phyloP scores from a whole-genome alignment of 2,329 filamentous ascomycete species.

The Mollisiaceae sp. region DNA sequence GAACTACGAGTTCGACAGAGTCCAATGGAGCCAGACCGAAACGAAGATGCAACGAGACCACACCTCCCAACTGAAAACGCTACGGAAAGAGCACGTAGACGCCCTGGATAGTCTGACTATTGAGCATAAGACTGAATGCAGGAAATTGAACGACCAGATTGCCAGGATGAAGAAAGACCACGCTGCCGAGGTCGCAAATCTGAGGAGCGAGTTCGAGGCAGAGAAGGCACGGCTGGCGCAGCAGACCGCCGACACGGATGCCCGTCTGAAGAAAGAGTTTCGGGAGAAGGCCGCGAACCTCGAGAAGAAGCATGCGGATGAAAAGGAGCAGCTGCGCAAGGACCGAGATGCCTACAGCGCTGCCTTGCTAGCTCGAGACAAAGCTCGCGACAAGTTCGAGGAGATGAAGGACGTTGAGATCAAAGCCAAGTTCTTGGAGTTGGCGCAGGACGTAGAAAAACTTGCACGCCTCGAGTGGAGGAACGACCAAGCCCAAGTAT shows the following conservation, averaged over 20 bases:
- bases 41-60: not conserved
- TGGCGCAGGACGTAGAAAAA: conserved; percentile 13
- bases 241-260: not conserved
- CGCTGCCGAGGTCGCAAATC: not conserved
- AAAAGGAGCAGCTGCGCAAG: conserved; percentile 6
- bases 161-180: conserved; percentile 7
- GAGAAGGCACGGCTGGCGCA: not conserved
- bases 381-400: conserved; percentile 16
- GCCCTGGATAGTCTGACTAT: not conserved
- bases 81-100: not conserved
- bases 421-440: conserved; percentile 13
- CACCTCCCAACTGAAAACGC: not conserved
- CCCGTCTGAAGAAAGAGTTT: conserved; percentile 3
- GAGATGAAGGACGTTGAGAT: conserved; percentile 17
- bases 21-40: not conserved
- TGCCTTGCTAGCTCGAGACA: conserved; percentile 19
- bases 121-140: not conserved
- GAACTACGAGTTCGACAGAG: not conserved
- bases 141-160: not conserved
- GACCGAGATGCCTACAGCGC: conserved; percentile 15
- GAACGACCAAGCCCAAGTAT: conserved; percentile 6
- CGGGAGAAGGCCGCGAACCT: not conserved
- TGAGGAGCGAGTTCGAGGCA: not conserved
- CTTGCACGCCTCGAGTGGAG: conserved; percentile 21
- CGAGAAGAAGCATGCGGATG: conserved; percentile 6